Base-by-base conservation (phyloP, 768 basidiomycete genomes). In the Kwoniella heveanensis region DNA sequence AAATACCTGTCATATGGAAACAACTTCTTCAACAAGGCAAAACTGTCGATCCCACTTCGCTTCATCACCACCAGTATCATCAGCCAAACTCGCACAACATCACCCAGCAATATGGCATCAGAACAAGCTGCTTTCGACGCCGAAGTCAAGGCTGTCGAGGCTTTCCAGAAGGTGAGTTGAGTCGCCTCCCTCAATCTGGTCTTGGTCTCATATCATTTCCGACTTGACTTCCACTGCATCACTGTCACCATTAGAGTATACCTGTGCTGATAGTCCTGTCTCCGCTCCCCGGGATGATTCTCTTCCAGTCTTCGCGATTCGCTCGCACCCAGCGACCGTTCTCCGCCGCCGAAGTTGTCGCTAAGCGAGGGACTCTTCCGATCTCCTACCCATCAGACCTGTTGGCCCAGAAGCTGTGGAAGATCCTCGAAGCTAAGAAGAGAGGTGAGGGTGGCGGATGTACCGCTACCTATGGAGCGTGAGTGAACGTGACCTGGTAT, bases 391-490 rank as follows among this genome's bases (percentile, higher is more conserved):
- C 95, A 15, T 92, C 93, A 53, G 85, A 91, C 76, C 72, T 87
- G 1, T 85, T 86, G 77, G 94, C 85, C 67, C 91, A 92, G 85
- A 98, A 98, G 81, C 85, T 96, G 37, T 95, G 86, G 84, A 73
- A 79, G 7, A 77, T 89, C 63, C 85, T 99, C 67, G 83, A 85
- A 54, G 83, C 90, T 66, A 93, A 96, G 78, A 88, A 86, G 9
- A 63, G 76, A 48, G 77, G 79, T 19, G 76, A 78, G 64, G 77
- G 77, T 26, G 77, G 78, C 26, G 78, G 78, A 1, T 71, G 69
- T 60, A 93, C 91, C 22, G 91, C 94, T 79, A 99, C 96, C 66
- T 99, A 98, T 77, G 96, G 96, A 83, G 94, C 94, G 92, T 97
- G 79, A 86, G 94, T 89, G 21, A n/a, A n/a, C n/a, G n/a, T n/a